Evolutionary conservation across 1,284 basidiomycete genomes (phyloP).

Genomic region (Naganishia cerealis): DNA sequence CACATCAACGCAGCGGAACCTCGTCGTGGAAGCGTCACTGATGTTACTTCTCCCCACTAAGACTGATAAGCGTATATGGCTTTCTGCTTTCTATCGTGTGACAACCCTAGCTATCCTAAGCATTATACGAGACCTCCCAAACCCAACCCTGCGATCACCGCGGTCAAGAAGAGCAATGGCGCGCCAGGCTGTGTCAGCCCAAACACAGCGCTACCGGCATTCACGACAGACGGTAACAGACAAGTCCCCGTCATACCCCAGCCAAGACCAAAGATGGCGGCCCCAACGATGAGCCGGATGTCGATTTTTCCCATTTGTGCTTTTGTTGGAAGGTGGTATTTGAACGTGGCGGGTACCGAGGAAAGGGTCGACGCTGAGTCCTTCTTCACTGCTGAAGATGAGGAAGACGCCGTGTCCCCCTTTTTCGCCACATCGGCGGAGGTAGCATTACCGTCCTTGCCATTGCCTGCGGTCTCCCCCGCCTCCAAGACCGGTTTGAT

Average conservation of each 20-base stretch:
- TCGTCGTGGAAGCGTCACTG: too few relatives aligned
- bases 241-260: constrained; percentile 69
- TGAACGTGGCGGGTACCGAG: constrained; percentile 24
- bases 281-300: constrained; percentile 59
- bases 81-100: not conserved
- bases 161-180: constrained; percentile 10
- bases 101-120: not conserved
- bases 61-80: too few relatives aligned
- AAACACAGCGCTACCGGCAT: constrained; percentile 31
- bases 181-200: not conserved
- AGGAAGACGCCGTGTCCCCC: constrained; percentile 27
- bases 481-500: constrained; percentile 14
- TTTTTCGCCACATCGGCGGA: constrained; percentile 39
- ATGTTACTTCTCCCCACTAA: too few relatives aligned
- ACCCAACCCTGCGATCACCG: constrained; percentile 25
- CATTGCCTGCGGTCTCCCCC: constrained; percentile 11
- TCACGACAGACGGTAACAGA: constrained; percentile 52
- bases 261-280: constrained; percentile 65
- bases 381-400: constrained; percentile 38
- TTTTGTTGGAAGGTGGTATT: constrained; percentile 45
- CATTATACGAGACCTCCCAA: constrained; percentile 17
- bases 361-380: constrained; percentile 54
- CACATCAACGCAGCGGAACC: too few relatives aligned
- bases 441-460: not conserved
- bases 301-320: constrained; percentile 54